Evolutionary conservation across 2,329 filamentous ascomycete genomes (phyloP).

Genomic region (Macrophomina tecta): DNA sequence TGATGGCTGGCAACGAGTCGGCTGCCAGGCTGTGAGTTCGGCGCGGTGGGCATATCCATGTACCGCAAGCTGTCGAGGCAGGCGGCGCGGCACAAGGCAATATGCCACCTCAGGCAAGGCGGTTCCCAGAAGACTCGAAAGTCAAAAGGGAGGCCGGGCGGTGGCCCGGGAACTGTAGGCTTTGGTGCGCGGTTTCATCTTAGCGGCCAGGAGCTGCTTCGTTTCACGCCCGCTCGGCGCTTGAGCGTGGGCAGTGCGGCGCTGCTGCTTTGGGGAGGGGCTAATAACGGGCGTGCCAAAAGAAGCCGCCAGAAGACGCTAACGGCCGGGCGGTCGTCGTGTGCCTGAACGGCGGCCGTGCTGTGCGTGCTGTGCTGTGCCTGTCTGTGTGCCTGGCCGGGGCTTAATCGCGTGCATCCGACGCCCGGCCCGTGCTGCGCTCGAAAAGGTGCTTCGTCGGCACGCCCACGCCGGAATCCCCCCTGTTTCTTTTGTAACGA

Average conservation of each 20-base stretch:
- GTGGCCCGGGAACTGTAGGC: conserved; percentile 11
- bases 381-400: no score
- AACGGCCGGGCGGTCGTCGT: not conserved
- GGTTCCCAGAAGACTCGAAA: conserved; percentile 12
- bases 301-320: not conserved
- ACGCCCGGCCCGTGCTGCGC: no score
- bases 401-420: no score
- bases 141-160: conserved; percentile 19
- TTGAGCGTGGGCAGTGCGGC: conserved; percentile 7
- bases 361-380: no score
- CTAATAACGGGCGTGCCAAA: not conserved
- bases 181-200: conserved; percentile 18
- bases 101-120: conserved; percentile 2
- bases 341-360: not conserved
- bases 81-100: not conserved
- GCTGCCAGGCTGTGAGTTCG: conserved; percentile 5
- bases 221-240: conserved; percentile 2
- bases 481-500: no score
- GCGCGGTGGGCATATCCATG: conserved; percentile 21
- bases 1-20: conserved; percentile 18
- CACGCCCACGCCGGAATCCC: no score
- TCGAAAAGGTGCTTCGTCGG: no score
- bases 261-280: not conserved
- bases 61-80: not conserved
- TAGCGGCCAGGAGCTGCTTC: conserved; percentile 18